phyloP scores from a whole-genome alignment of 192 early-diverging fungal genomes.

The Entomortierella lignicola region DNA sequence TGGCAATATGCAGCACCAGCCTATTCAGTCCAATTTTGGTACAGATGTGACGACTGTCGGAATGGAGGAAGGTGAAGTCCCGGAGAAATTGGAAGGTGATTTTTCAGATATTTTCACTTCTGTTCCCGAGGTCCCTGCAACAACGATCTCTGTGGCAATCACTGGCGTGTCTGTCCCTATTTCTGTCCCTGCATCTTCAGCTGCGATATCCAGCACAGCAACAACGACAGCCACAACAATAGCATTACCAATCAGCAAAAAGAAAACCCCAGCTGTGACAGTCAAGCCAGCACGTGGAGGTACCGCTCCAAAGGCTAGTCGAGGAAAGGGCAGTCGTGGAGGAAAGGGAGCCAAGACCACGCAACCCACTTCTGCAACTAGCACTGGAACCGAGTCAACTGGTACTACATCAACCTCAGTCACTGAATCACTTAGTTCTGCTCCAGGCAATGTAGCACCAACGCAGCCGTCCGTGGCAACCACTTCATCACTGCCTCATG shows the following conservation, averaged over 20 bases:
- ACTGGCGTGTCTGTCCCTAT: background rate
- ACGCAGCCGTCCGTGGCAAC: background rate
- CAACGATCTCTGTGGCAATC: background rate
- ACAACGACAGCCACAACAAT: background rate
- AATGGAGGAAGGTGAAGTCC: slow-evolving; percentile 20
- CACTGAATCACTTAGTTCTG: background rate
- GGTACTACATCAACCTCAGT: slow-evolving; percentile 4
- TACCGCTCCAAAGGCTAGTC: background rate
- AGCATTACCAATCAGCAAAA: background rate
- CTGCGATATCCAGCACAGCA: background rate
- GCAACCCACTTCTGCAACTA: background rate
- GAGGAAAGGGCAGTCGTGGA: slow-evolving; percentile 27
- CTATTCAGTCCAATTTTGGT: background rate
- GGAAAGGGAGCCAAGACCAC: slow-evolving; percentile 24
- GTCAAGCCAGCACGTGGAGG: background rate
- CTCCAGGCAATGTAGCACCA: too few relatives aligned
- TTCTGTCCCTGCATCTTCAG: background rate
- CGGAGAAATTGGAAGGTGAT: slow-evolving; percentile 12
- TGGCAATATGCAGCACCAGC: background rate
- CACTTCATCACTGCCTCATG: background rate
- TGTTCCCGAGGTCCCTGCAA: background rate
- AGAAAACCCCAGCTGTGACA: background rate
- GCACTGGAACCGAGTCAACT: background rate
- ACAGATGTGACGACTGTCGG: background rate
- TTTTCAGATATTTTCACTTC: background rate